Evolutionary conservation across 805 yeast species (phyloP), one percentile per base, ranked within the genome.

Genomic region (Pichia pseudocactophila): DNA sequence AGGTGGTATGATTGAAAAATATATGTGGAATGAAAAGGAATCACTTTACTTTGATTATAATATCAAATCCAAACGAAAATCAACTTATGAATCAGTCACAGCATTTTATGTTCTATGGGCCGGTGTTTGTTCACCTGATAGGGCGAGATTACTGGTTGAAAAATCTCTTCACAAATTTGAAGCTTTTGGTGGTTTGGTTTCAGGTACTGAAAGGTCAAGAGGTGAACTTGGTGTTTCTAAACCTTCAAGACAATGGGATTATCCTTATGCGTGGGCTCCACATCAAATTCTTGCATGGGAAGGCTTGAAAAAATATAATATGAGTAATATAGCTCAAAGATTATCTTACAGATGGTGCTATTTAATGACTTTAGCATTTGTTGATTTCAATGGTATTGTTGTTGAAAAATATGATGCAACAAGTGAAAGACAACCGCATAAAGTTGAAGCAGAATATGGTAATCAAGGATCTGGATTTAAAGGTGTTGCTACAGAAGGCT

Each of bases 211-310:
- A 50, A 59, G 70, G 49, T 79, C 89, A 2, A 67, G 95, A 50
- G 94, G 96, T 32, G 75, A 70, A 20, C 64, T 85, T 30, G 76
- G 81, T 1, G 62, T 83, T 15, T 69, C 74, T 34, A 69, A 87
- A 54, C 96, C 95, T n/a, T 76, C 82, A 11, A 71, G 97, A 60
- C 98, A 90, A 64, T 90, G 98, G 98, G 98, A 90, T 61, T 92
- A 82, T 61, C 98, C 98, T 2, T 86, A 68, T 56, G 97, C 97
- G 2, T 90, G 98, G 98, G 96, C 97, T 0, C 97, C 98, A 3
- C 97, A 92, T 59, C 98, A 90, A 62, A 85, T 90, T 15, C 61
- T 90, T 42, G 90, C 95, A 1, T 90, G 98, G 98, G 74, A 74
- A 36, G 97, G 97, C 0, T 68, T 90, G 28, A 53, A 60, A 25